A percentile compares a stretch with the other conserved stretches of the same genome.
Evolutionary conservation across 257 asterid genomes (phyloP).

Genomic region (Solanum chilense): DNA sequence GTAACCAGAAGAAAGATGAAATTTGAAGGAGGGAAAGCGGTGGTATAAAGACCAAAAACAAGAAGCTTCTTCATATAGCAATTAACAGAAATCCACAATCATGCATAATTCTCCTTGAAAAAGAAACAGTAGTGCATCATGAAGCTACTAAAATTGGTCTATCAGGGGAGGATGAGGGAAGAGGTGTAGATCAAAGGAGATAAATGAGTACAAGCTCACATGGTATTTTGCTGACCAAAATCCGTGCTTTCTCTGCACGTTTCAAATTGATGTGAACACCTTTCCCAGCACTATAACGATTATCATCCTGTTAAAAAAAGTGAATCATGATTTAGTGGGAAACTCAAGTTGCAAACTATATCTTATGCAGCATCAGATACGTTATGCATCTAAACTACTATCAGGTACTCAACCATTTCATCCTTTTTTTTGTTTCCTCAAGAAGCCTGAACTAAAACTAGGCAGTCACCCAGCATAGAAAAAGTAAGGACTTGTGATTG

Average conservation of each 20-base stretch:
- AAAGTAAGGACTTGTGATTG: not conserved
- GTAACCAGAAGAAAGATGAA: not conserved
- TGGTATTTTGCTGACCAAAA: conserved; percentile 54
- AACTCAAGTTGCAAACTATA: not conserved
- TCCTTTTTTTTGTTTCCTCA: not conserved
- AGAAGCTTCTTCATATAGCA: not conserved
- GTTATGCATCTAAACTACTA: not conserved
- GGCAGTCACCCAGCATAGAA: not conserved
- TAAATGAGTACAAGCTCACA: conserved; percentile 30
- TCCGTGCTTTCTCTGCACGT: conserved; percentile 78
- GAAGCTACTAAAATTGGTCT: not conserved
- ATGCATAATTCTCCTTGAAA: not conserved
- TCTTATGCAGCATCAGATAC: not conserved
- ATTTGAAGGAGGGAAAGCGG: not conserved
- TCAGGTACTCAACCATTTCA: not conserved
- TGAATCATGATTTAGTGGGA: conserved; percentile 1
- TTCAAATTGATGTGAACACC: conserved; percentile 78
- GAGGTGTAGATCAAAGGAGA: not conserved
- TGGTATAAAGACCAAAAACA: not conserved
- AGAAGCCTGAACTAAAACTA: not conserved
- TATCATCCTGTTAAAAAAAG: conserved; percentile 46
- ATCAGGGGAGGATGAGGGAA: not conserved
- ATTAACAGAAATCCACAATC: not conserved
- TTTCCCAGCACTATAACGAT: conserved; percentile 73
- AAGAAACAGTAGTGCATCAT: not conserved